Evolutionary conservation across 192 early-diverging fungal genomes (phyloP).

Genomic region (Dissophora globulifera): DNA sequence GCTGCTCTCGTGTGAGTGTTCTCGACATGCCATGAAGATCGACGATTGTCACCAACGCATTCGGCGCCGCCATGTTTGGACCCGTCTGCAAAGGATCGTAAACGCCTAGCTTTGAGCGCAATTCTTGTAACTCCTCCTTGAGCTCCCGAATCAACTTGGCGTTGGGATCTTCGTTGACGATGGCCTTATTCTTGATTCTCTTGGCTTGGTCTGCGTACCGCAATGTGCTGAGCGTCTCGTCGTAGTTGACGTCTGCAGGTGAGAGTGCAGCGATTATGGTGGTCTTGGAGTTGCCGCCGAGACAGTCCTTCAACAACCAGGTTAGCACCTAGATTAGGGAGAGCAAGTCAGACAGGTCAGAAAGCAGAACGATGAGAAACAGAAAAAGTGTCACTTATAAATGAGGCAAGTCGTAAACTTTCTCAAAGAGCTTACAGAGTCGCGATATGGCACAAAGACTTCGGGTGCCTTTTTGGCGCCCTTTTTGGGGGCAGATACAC

Average conservation of each 20-base stretch:
- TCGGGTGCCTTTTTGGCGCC: conserved; percentile 58
- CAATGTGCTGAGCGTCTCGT: conserved; percentile 86
- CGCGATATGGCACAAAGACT: conserved; percentile 88
- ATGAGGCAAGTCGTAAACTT: too few relatives aligned
- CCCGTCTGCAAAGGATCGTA: conserved; percentile 54
- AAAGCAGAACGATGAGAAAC: too few relatives aligned
- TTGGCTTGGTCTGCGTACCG: conserved; percentile 94
- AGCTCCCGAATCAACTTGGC: conserved; percentile 84
- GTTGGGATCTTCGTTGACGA: conserved; percentile 91
- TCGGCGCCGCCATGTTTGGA: conserved; percentile 8
- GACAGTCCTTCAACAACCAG: conserved; percentile 86
- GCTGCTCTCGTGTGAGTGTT: conserved; percentile 60
- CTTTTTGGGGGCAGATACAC: conserved; percentile 45
- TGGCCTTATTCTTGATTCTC: conserved; percentile 88
- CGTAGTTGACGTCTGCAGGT: conserved; percentile 70
- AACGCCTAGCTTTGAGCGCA: conserved; percentile 68
- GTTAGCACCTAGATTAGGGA: conserved; percentile 71
- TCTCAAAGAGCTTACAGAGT: conserved; percentile 69
- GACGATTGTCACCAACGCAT: conserved; percentile 53
- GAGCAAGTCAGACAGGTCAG: too few relatives aligned
- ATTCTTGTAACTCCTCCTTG: conserved; percentile 78
- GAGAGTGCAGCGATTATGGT: conserved; percentile 85
- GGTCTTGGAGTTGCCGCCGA: conserved; percentile 87
- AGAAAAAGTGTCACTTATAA: too few relatives aligned
- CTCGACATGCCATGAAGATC: conserved; percentile 58